Conservation (phyloP, 2,329 filamentous ascomycete species). For the Xylariaceae sp. region DNA sequence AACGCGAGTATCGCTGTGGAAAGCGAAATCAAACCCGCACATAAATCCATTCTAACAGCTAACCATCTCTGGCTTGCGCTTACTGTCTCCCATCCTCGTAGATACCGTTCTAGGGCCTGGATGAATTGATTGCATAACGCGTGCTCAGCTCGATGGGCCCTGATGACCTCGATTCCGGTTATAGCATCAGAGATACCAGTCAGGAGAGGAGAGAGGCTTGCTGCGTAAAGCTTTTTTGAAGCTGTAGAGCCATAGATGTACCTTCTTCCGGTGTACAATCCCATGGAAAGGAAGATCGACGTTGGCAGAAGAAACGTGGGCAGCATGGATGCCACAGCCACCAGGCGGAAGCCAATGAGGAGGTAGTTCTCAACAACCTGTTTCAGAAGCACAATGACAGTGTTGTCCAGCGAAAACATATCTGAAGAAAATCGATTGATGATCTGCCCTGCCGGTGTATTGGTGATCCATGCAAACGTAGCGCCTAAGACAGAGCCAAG, state of each 20-base stretch:
- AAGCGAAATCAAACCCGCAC: constrained; percentile 16
- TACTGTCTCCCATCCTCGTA: constrained; percentile 37
- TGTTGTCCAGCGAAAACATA: constrained; percentile 54
- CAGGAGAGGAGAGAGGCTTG: constrained; percentile 37
- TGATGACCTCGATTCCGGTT: constrained; percentile 36
- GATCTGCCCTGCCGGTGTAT: constrained; percentile 52
- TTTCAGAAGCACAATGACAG: constrained; percentile 47
- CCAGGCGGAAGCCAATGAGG: constrained; percentile 49
- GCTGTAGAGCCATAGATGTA: constrained; percentile 48
- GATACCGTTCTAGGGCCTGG: constrained; percentile 34
- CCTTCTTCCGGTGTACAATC: constrained; percentile 51
- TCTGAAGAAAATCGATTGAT: constrained; percentile 57
- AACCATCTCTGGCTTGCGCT: constrained; percentile 28
- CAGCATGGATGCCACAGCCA: constrained; percentile 53
- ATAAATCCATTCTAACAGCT: constrained; percentile 17
- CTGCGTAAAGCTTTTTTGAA: constrained; percentile 34
- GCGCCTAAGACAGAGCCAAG: constrained; percentile 52
- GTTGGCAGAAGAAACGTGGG: constrained; percentile 54
- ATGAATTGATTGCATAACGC: constrained; percentile 36
- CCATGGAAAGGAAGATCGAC: constrained; percentile 48
- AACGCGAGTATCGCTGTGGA: constrained; percentile 13
- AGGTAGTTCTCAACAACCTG: constrained; percentile 44
- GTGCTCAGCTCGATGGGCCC: constrained; percentile 32
- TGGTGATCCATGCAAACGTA: constrained; percentile 56
- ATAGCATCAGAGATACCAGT: constrained; percentile 37